Evolutionary conservation across 345 rosid genomes (phyloP).

Genomic region (Theobroma cacao): DNA sequence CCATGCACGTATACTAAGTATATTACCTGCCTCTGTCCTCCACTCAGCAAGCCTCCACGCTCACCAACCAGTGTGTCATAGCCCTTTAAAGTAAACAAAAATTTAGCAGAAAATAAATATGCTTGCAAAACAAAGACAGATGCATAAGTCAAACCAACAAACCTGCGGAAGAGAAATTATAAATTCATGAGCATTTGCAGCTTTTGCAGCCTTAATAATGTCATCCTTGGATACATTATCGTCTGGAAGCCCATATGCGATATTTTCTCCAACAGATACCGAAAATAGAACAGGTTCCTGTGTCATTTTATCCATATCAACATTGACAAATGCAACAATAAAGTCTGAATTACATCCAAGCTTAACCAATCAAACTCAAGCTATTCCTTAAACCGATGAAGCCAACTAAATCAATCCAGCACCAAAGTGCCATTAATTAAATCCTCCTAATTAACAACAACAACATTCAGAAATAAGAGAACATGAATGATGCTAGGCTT

Average conservation of each 20-base stretch:
- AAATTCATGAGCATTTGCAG: slow-evolving; percentile 96
- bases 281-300: slow-evolving; percentile 97
- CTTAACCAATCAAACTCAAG: not conserved
- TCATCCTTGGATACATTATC: slow-evolving; percentile 81
- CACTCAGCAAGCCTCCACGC: slow-evolving; percentile 90
- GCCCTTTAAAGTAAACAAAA: slow-evolving; percentile 52
- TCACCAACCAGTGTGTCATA: slow-evolving; percentile 91
- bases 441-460: not conserved
- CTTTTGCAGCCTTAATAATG: slow-evolving; percentile 90
- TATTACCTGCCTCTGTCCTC: slow-evolving; percentile 92
- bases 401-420: not conserved
- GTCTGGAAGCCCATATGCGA: slow-evolving; percentile 97
- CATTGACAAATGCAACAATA: slow-evolving; percentile 5
- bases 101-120: slow-evolving; percentile 16
- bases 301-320: slow-evolving; percentile 13
- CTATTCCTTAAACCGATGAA: not conserved
- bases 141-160: slow-evolving; percentile 11
- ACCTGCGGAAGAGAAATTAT: slow-evolving; percentile 94
- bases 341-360: not conserved
- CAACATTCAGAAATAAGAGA: not conserved
- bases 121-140: slow-evolving; percentile 11
- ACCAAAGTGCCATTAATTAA: not conserved
- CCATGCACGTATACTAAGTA: not conserved
- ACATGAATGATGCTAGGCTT: not conserved
- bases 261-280: slow-evolving; percentile 87